Base-by-base conservation (phyloP, 2,329 filamentous ascomycete genomes). In the Fusarium nodosum region DNA sequence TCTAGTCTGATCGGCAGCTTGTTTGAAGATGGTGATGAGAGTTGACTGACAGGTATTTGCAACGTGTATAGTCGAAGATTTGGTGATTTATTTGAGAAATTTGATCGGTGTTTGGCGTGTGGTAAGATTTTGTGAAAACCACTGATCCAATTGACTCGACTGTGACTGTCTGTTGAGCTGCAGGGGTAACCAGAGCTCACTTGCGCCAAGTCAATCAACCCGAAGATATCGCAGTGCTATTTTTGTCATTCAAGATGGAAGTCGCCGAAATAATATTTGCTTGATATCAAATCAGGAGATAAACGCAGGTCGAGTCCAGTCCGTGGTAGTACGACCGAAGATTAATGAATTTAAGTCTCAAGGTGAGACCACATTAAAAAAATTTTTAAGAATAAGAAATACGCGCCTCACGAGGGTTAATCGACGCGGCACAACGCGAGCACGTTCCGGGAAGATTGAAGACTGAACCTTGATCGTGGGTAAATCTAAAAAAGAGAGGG, bases 401-500 rank as follows among this genome's bases (percentile, higher is more conserved):
- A 66, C 56, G 56, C 52, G 60, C 60, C 45, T n/a, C 44, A 63
- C 47, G 52, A 33, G 45, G 44, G 22, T 50, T 39, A 34, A 24
- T 20, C 31, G 60, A 61, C 64, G 60, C 66, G 66, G 54, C 55
- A 64, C 64, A 57, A 71, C 64, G 60, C 68, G 68, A 64, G 42
- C 26, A 56, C 39, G 60, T 16, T 66, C 63, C 36, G 52, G 48
- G 47, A 36, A 42, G 57, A 62, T 69, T 31, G 51, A 44, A 41
- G 41, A 42, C 41, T 31, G 54, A 60, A 66, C 61, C 56, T 56
- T 62, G 30, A 56, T 24, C 16, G 16, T 60, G 30, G 47, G 45
- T 20, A 28, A 41, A 30, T 52, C 48, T 52, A 52, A 41, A 51
- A 46, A 52, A 22, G 18, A 30, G 16, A 15, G 9, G 16, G 13